Base-by-base conservation (phyloP, 441 rosid species). In the Croton setiger region DNA sequence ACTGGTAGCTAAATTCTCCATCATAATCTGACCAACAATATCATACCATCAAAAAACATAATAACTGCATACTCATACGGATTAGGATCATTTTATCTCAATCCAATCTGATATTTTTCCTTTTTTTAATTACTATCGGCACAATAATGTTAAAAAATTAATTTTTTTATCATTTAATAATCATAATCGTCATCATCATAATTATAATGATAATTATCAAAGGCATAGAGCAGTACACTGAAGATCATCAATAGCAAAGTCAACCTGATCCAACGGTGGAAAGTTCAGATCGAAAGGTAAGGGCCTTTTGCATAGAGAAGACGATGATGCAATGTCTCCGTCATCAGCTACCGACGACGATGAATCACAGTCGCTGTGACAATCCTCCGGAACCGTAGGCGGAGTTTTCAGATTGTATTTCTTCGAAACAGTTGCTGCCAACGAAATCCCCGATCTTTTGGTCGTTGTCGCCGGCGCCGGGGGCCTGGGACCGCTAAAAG, bases 361-460 rank as follows among this genome's bases (percentile, higher is more conserved):
- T 0, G 98, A 94, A 77, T 94, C 99, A 53, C 99, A 94, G 36
- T 88, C 97, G 67, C 97, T 94, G 15, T 80, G 96, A 35, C 97
- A 92, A 74, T 87, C 99, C 71, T 88, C 97, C 43, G 89, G 86
- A 44, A 74, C 79, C 11, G 80, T 78, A 59, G 87, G 88, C 36
- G 91, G 89, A 63, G 85, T 79, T 78, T 86, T 74, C 3, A 84
- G 89, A 64, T 85, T 57, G 18, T 47, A 82, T 61, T 85, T 85
- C 69, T 81, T 77, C 21, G 69, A 60, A 5, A 72, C 63, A 3
- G 70, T 67, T 3, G 64, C 68, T 52, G 81, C 61, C 66, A 59
- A 27, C 47, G 59, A 60, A 70, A 61, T 62, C 58, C 76, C 21
- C 2, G 69, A 66, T 71, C 23, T 62, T 15, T 68, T 75, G 6